A percentile compares a stretch with the other conserved stretches of the same genome.
Evolutionary conservation across 1,284 basidiomycete species (phyloP).

Genomic region (Vanrija sp.): DNA sequence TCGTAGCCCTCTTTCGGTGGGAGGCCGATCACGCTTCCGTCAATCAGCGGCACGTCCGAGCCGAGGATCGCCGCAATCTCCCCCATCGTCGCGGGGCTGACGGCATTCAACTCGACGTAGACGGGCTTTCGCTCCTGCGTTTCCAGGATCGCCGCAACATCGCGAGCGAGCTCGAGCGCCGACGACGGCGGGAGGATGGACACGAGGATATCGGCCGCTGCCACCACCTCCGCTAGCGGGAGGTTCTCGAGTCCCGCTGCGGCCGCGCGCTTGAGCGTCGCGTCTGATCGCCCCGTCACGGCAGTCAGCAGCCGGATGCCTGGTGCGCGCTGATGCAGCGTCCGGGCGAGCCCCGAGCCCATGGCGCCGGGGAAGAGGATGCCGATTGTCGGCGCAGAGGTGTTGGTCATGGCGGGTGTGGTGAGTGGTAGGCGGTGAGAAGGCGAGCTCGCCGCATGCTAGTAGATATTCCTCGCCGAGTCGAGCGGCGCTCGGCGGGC

Average conservation of each 20-base stretch:
- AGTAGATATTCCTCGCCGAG: no score
- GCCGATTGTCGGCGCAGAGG: constrained; percentile 1
- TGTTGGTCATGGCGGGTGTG: no score
- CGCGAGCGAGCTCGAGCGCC: constrained; percentile 11
- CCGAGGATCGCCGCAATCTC: constrained; percentile 5
- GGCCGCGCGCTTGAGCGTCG: constrained; percentile 5
- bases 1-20: constrained; percentile 9
- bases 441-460: no score
- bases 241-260: constrained; percentile 7
- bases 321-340: constrained; percentile 13
- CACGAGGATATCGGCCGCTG: constrained; percentile 13
- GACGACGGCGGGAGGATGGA: constrained; percentile 21
- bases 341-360: constrained; percentile 18
- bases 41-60: constrained; percentile 9
- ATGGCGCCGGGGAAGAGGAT: constrained; percentile 24
- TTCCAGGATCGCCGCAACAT: not conserved
- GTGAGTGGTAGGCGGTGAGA: no score
- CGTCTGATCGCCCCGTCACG: constrained; percentile 5
- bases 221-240: constrained; percentile 4
- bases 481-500: no score
- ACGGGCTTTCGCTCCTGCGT: constrained; percentile 1
- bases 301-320: constrained; percentile 12
- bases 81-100: constrained; percentile 11
- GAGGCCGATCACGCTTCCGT: constrained; percentile 18
- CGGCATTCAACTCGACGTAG: constrained; percentile 21